phyloP scores from a whole-genome alignment of 2,329 filamentous ascomycete species.

The Mollisia scopiformis region DNA sequence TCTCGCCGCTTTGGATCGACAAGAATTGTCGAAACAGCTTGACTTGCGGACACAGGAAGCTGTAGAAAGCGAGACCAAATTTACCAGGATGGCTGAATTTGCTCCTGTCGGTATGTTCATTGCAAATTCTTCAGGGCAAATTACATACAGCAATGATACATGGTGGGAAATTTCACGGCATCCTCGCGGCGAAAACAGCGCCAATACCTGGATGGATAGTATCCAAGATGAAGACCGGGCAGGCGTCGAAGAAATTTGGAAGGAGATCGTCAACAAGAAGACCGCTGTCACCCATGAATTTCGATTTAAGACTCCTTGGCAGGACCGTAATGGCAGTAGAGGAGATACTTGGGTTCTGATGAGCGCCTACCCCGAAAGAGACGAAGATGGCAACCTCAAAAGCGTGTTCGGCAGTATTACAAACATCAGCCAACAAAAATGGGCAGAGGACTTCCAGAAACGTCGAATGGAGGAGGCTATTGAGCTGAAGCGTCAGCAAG shows the following conservation, averaged over 20 bases:
- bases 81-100: slow-evolving; percentile 83
- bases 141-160: slow-evolving; percentile 82
- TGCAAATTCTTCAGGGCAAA: slow-evolving; percentile 69
- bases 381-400: slow-evolving; percentile 65
- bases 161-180: slow-evolving; percentile 71
- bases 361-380: slow-evolving; percentile 74
- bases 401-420: slow-evolving; percentile 81
- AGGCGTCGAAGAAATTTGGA: slow-evolving; percentile 63
- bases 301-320: slow-evolving; percentile 71
- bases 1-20: slow-evolving; percentile 74
- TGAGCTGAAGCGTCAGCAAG: slow-evolving; percentile 74
- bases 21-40: slow-evolving; percentile 77
- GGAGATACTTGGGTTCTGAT: slow-evolving; percentile 78
- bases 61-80: slow-evolving; percentile 73
- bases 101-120: slow-evolving; percentile 86
- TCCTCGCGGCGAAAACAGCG: slow-evolving; percentile 58
- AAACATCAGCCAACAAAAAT: slow-evolving; percentile 85
- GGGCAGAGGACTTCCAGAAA: slow-evolving; percentile 80
- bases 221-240: slow-evolving; percentile 68
- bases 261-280: slow-evolving; percentile 61
- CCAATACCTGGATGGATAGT: slow-evolving; percentile 72
- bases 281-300: slow-evolving; percentile 71
- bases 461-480: slow-evolving; percentile 79
- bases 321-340: slow-evolving; percentile 59
- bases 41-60: slow-evolving; percentile 65